Evolutionary conservation across 768 basidiomycete genomes (phyloP).

Genomic region (Hericium rajendrae): DNA sequence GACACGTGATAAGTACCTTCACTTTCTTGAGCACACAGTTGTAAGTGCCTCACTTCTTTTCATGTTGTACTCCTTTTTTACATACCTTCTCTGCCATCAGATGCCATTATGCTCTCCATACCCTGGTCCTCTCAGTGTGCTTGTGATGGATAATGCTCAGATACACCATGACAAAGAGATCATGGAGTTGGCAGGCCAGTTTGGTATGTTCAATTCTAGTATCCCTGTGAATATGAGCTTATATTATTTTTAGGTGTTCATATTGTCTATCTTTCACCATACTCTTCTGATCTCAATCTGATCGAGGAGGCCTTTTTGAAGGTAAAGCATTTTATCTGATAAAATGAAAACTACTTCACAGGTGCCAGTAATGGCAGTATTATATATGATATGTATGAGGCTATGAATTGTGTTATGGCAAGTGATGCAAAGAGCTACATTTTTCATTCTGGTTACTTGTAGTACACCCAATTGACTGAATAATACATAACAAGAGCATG

Average conservation of each 20-base stretch:
- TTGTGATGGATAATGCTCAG: neutral
- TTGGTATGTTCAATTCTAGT: slow-evolving; percentile 3
- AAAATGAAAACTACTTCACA: slow-evolving; percentile 10
- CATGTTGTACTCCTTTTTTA: neutral
- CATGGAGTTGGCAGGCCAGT: neutral
- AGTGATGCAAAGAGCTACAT: slow-evolving; percentile 23
- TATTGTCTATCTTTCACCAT: slow-evolving; percentile 26
- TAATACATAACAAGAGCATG: neutral
- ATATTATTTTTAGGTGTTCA: slow-evolving; percentile 15
- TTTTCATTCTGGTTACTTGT: slow-evolving; percentile 22
- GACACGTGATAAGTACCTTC: neutral
- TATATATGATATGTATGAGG: slow-evolving; percentile 19
- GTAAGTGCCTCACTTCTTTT: neutral
- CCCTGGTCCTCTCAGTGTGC: slow-evolving; percentile 8
- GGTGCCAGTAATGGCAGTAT: slow-evolving; percentile 10
- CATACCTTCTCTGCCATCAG: slow-evolving; percentile 11
- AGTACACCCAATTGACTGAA: neutral
- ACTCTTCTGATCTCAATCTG: slow-evolving; percentile 32
- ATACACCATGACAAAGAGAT: slow-evolving; percentile 17
- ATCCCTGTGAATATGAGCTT: neutral
- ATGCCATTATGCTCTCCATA: slow-evolving; percentile 8
- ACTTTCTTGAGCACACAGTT: neutral
- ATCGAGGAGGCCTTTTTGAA: slow-evolving; percentile 31
- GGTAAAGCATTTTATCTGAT: slow-evolving; percentile 23
- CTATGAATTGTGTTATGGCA: slow-evolving; percentile 19